Evolutionary conservation across 257 asterid genomes (phyloP).

Genomic region (Cinchona pubescens): DNA sequence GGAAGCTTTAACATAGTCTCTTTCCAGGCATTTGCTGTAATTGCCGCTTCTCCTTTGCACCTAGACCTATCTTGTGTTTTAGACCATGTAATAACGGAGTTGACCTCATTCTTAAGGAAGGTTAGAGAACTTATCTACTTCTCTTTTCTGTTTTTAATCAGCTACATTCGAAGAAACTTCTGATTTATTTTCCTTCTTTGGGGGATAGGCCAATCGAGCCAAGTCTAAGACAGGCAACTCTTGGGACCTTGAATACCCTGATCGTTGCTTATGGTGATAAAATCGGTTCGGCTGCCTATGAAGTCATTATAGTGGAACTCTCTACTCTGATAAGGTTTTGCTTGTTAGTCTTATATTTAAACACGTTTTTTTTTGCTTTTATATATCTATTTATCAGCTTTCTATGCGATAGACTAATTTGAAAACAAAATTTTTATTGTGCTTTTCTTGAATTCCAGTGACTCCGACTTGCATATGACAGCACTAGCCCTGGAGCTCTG

Average conservation of each 20-base stretch:
- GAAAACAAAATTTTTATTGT: constrained; percentile 1
- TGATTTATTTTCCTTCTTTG: constrained; percentile 23
- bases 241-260: constrained; percentile 87
- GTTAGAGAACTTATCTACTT: constrained; percentile 28
- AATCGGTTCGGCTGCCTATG: constrained; percentile 90
- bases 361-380: constrained; percentile 8
- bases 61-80: constrained; percentile 80
- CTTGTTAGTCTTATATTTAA: neutral
- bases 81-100: constrained; percentile 86
- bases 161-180: neutral
- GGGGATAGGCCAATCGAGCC: constrained; percentile 91
- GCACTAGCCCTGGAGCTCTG: constrained; percentile 94
- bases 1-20: constrained; percentile 12
- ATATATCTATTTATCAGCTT: constrained; percentile 8
- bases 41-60: constrained; percentile 92
- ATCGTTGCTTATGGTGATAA: constrained; percentile 90
- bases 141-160: neutral
- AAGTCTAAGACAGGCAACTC: constrained; percentile 87
- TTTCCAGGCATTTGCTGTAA: constrained; percentile 92
- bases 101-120: constrained; percentile 95
- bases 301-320: constrained; percentile 89
- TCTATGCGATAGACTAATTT: neutral
- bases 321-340: constrained; percentile 87
- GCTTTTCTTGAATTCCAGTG: constrained; percentile 49
- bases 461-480: constrained; percentile 96